Conservation (phyloP, 2,329 filamentous ascomycete genomes). For the Monosporascus ibericus region DNA sequence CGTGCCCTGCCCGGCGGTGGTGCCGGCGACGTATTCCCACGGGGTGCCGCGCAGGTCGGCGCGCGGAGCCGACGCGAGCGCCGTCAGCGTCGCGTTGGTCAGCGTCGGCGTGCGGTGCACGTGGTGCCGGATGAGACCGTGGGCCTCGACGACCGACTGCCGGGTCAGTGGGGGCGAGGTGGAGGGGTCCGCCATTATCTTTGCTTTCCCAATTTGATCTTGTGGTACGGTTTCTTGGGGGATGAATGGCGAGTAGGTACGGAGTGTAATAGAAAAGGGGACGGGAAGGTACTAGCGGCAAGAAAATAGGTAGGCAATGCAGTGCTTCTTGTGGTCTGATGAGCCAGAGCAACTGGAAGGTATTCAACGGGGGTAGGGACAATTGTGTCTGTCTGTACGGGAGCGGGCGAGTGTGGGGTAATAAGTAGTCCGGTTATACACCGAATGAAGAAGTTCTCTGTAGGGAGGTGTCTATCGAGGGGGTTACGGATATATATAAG, state of each 20-base stretch:
- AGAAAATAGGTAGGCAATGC: too few species aligned
- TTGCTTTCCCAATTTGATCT: background rate
- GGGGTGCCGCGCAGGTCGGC: slow-evolving; percentile 49
- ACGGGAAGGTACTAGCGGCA: background rate
- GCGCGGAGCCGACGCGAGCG: slow-evolving; percentile 68
- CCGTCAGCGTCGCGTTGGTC: slow-evolving; percentile 69
- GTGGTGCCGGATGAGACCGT: slow-evolving; percentile 64
- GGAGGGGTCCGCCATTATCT: slow-evolving; percentile 45
- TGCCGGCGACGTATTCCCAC: slow-evolving; percentile 29
- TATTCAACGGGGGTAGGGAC: background rate
- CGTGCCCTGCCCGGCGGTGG: background rate
- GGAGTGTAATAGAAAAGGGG: background rate
- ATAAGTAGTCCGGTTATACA: too few species aligned
- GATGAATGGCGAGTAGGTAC: background rate
- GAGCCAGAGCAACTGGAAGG: background rate
- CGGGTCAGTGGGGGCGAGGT: slow-evolving; percentile 63
- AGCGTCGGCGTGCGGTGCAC: slow-evolving; percentile 81
- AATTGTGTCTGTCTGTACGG: background rate
- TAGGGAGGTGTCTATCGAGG: too few species aligned
- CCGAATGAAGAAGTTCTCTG: too few species aligned
- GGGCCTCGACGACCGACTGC: slow-evolving; percentile 64
- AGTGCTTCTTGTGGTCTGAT: too few species aligned
- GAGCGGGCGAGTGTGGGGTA: background rate
- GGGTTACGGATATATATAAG: too few species aligned
- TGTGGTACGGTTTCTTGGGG: background rate